Conservation (phyloP, 2,329 filamentous ascomycete genomes). For the Colletotrichum liriopes region DNA sequence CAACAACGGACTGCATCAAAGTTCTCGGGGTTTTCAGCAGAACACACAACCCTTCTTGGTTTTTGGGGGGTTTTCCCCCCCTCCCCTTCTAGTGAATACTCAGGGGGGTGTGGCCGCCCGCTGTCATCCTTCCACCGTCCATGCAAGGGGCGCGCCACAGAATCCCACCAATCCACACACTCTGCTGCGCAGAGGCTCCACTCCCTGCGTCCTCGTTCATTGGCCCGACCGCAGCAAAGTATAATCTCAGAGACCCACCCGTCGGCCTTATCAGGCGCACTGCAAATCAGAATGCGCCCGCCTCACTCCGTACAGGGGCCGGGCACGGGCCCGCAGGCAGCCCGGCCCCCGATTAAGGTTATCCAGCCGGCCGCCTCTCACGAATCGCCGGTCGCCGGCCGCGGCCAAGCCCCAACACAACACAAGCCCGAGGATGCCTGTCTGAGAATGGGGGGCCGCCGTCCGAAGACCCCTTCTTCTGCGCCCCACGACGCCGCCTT, state of each 20-base stretch:
- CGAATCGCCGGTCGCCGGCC: conserved; percentile 15
- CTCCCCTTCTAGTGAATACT: not conserved
- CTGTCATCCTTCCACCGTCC: not conserved
- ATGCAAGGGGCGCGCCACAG: not conserved
- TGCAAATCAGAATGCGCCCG: conserved; percentile 18
- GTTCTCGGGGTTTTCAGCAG: no score
- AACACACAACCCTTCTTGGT: no score
- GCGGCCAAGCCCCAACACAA: not conserved
- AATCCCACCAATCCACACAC: not conserved
- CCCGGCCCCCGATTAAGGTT: conserved; percentile 36
- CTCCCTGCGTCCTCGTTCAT: not conserved
- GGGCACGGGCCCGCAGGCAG: conserved; percentile 9
- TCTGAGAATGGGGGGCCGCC: not conserved
- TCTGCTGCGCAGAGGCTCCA: not conserved
- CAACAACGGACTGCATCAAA: not conserved
- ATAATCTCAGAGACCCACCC: not conserved
- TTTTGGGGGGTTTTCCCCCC: not conserved
- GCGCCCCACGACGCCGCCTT: not conserved
- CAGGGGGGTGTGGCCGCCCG: no score
- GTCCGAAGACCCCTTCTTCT: conserved; percentile 6
- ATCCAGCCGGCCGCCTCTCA: conserved; percentile 13
- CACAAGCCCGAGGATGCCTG: not conserved
- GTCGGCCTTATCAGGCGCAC: not conserved
- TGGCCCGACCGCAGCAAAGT: not conserved
- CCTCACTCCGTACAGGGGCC: not conserved